Percentiles rank a stretch among this genome's conserved stretches.
phyloP scores from a whole-genome alignment of 331 rosid species.

The Cydonia oblonga region DNA sequence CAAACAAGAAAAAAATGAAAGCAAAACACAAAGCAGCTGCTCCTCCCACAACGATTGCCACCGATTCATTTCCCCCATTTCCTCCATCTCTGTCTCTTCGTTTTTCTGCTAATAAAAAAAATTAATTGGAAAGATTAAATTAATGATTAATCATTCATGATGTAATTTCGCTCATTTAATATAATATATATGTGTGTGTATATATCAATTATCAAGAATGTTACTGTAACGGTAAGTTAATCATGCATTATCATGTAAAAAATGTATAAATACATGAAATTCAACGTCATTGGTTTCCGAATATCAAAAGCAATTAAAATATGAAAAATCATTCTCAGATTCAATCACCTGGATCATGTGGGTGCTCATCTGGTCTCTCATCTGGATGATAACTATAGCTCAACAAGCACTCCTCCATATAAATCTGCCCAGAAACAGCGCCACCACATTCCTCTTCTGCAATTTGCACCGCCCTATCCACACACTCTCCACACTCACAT shows the following conservation, averaged over 20 bases:
- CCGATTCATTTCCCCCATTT: not conserved
- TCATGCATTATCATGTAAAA: not conserved
- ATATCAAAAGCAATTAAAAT: no score
- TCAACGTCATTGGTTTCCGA: no score
- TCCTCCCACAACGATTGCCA: constrained; percentile 54
- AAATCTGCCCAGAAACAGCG: constrained; percentile 42
- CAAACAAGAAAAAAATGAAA: constrained; percentile 21
- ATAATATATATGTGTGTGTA: no score
- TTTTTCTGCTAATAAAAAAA: constrained; percentile 2
- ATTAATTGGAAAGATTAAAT: not conserved
- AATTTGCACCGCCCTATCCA: constrained; percentile 32
- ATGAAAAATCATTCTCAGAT: not conserved
- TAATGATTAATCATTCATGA: no score
- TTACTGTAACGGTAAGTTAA: no score
- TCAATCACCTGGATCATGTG: constrained; percentile 15
- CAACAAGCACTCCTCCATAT: constrained; percentile 44
- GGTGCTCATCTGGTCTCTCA: not conserved
- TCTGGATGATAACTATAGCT: constrained; percentile 22
- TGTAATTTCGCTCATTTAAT: no score
- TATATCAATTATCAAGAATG: no score
- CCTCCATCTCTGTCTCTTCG: constrained; percentile 8
- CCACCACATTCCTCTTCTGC: constrained; percentile 35
- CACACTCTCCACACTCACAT: constrained; percentile 56
- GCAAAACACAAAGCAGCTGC: constrained; percentile 36
- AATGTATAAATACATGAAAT: no score